Base-by-base conservation (phyloP, 208 protist genomes). In the Leishmania lainsoni region DNA sequence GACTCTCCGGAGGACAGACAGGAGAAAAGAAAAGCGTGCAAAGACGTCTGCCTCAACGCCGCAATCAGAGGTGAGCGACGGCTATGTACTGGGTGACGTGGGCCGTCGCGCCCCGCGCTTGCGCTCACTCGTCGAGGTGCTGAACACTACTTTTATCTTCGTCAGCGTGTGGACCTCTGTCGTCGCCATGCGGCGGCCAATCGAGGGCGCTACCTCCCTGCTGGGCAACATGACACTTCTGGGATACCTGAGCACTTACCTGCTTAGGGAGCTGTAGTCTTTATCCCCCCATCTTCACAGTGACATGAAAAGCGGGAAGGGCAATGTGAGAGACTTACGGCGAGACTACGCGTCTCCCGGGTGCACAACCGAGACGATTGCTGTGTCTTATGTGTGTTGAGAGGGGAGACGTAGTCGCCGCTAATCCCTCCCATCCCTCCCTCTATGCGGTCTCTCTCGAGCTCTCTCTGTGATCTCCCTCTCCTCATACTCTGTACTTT, bases 121-220 rank as follows among this genome's bases (percentile, higher is more conserved):
- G 39, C 73, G 65, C 14, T 48, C 69, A 0, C 5, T 82, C 3
- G 4, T 82, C 35, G 42, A 51, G 66, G 5, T 72, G 1, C 39
- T 76, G 1, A 81, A 80, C 49, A 65, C 20, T 0, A 17, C 86
- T 29, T 29, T 86, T 6, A 56, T 89, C 22, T 49, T 89, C 52
- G 66, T 83, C 45, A 79, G 84, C 42, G 22, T 91, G 4, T 95
- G 90, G 90, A 77, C 80, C 16, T 75, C 75, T 22, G 17, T 93
- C 6, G 83, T 95, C 39, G 81, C 87, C 17, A 51, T 92, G 26
- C 90, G 92, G 6, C 88, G 92, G 8, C 92, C 92, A 6, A 59
- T 95, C 32, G 92, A 95, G 54, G 90, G 92, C 8, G 71, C 71
- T 12, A 81, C 90, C 48, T 79, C 84, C 20, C 72, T 90, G 26